Evolutionary conservation across 306 rosid genomes (phyloP).

Genomic region (Vachellia pachyceras): DNA sequence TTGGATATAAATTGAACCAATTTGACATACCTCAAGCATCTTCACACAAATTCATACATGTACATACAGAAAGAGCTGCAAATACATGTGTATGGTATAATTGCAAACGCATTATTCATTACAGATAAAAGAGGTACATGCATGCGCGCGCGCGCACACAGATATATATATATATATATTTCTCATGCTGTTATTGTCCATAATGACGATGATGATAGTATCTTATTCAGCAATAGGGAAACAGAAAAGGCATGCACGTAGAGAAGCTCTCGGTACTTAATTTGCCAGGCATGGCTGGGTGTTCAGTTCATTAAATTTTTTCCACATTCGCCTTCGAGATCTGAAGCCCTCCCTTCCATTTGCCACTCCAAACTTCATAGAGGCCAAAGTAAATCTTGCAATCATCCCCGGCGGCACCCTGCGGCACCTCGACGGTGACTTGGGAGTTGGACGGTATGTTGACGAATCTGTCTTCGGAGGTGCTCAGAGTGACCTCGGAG

Average conservation of each 20-base stretch:
- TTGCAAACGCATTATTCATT: background rate
- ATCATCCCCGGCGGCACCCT: fast-evolving
- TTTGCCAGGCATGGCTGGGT: too few species aligned
- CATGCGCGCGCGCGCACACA: too few species aligned
- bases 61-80: background rate
- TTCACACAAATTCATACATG: background rate
- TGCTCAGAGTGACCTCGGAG: background rate
- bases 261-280: too few species aligned
- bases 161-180: too few species aligned
- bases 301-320: too few species aligned
- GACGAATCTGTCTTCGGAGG: too few species aligned
- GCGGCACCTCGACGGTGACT: fast-evolving
- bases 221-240: too few species aligned
- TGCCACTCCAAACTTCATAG: constrained; percentile 91
- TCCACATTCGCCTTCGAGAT: constrained; percentile 2
- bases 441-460: background rate
- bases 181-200: background rate
- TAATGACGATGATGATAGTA: too few species aligned
- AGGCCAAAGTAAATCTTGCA: constrained; percentile 58
- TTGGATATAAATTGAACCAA: too few species aligned
- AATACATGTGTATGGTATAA: background rate
- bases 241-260: too few species aligned
- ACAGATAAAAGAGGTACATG: background rate
- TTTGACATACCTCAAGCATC: too few species aligned
- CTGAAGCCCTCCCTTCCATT: constrained; percentile 83